Evolutionary conservation across 768 basidiomycete genomes (phyloP), one percentile per base, ranked within the genome.

Genomic region (Leccinellum rugosiceps): DNA sequence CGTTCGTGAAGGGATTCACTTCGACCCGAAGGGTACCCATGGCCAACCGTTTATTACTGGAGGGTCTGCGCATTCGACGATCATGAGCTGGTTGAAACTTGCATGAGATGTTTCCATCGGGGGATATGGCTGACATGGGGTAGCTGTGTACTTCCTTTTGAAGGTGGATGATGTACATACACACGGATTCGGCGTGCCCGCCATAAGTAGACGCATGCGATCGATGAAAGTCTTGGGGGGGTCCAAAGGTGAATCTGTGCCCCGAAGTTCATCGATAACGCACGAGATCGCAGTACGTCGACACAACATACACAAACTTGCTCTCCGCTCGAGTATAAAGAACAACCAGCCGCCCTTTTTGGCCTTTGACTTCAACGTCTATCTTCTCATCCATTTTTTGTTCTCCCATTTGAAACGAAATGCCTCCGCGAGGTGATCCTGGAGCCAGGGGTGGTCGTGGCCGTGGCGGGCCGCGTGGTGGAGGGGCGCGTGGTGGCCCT

Each of bases 1-100:
- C 19, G 76, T 90, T 30, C 77, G 77, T 46, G 81, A 89, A 67
- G 84, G 85, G 15, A 72, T 91, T 4, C 82, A 78, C 76, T 84
- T 82, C 56, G 82, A 90, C 62, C 80, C 85, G 11, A 66, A 81
- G 2, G 86, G 84, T 14, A 76, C 73, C 10, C 88, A 90, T 66
- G 87, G 88, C 1, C 75, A 84, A 57, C 81, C 87, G 17, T 76
- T 90, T 28, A 66, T 81, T 49, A 69, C 73, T 38, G 80, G 78
- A 44, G 77, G 81, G 44, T 73, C 76, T 56, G 83, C 83, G 13
- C 79, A 87, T 62, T 67, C 73, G 2, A 75, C 78, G 64, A 81
- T 92, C 50, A 69, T 91, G 52, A 74, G 75, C 53, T 94, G 91
- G 90, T 70, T 91, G 49, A 67, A 69, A 44, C 57, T 61, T 34